Percentiles rank a stretch among this genome's conserved stretches.
phyloP scores from a whole-genome alignment of 768 basidiomycete species.

The Lentinula edodes region DNA sequence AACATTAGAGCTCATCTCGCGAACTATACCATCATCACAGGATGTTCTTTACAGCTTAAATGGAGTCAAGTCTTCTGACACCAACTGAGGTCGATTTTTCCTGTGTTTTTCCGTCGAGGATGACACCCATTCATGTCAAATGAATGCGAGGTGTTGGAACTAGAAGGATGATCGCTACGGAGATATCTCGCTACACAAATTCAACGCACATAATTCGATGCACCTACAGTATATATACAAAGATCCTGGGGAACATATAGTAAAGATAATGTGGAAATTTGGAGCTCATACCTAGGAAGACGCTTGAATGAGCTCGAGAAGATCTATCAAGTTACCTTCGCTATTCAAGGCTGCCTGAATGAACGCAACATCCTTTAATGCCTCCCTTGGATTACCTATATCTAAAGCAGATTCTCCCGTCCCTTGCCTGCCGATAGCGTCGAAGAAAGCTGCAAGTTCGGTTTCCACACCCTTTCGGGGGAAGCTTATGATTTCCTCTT shows the following conservation, averaged over 20 bases:
- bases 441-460: constrained; percentile 52
- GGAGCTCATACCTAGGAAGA: not conserved
- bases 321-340: constrained; percentile 52
- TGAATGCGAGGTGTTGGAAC: not conserved
- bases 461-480: constrained; percentile 45
- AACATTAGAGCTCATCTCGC: no score
- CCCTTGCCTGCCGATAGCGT: constrained; percentile 34
- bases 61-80: not conserved
- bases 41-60: not conserved
- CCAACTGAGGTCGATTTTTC: not conserved
- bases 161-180: not conserved
- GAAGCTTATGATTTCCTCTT: constrained; percentile 43
- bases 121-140: not conserved
- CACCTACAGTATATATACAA: not conserved
- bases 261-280: not conserved
- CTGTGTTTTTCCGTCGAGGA: not conserved
- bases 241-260: not conserved
- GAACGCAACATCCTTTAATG: constrained; percentile 71
- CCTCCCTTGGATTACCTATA: constrained; percentile 54
- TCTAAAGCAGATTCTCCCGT: constrained; percentile 33
- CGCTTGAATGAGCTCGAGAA: constrained; percentile 31
- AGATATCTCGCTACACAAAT: not conserved
- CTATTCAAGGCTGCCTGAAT: constrained; percentile 75
- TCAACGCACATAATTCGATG: not conserved
- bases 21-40: not conserved